Evolutionary conservation across 768 basidiomycete genomes (phyloP), one percentile per base, ranked within the genome.

Genomic region (Suillus clintonianus): DNA sequence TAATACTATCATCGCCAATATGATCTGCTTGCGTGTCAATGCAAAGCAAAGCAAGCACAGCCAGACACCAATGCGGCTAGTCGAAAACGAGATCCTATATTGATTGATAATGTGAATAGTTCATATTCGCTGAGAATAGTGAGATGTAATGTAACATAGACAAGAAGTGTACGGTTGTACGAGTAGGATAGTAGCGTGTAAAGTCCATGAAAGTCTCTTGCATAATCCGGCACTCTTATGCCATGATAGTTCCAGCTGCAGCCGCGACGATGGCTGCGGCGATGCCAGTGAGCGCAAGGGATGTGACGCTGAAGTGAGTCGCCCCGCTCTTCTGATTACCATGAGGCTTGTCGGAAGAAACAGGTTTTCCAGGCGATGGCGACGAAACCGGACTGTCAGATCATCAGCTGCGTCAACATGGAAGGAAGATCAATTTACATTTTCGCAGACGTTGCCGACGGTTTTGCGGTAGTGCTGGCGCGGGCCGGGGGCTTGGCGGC

Each of bases 251-350:
- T n/a, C 65, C 68, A 43, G 68, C 71, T 45, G 68, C 64, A 37
- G 65, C 59, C 39, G 67, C 74, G 24, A 73, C 70, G 37, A 73
- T 41, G 37, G 68, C 30, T 45, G 71, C 65, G 39, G 66, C 65
- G 3, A 76, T 45, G 27, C 74, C 68, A 7, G 72, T 71, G 1
- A 76, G 54, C 7, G 66, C 66, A 2, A 73, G 53, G 2, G 76
- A 69, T 5, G 63, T 63, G 9, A 66, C 64, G 57, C 64, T 64
- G 11, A 68, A 68, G 61, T 71, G 76, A 59, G 66, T 66, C 37
- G 76, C 74, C 14, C 72, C 67, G 47, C 72, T 76, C 76, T 76
- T 77, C 66, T 76, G 74, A 60, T 77, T 74, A 30, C 71, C 72
- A 34, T 69, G 69, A 27, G 74, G 68, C 36, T 74, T 64, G 42